These are phyloP conservation scores for Trichomonascus vanleenenianus DNA, from an alignment of 805 yeast genomes.

Conservation along the genomic window DNA sequence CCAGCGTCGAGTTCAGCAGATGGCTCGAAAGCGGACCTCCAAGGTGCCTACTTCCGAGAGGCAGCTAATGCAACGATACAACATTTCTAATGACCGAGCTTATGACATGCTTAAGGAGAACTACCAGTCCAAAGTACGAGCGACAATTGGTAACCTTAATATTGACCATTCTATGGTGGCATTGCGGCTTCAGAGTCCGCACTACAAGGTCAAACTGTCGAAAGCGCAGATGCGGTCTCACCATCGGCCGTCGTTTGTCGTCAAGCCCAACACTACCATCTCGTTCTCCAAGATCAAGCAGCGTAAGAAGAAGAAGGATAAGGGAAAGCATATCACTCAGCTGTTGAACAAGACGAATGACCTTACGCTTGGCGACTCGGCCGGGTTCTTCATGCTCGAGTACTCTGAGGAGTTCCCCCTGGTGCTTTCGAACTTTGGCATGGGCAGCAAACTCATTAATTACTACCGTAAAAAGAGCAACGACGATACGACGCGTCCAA, in stretches of 20 bases:
- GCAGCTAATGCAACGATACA: slow-evolving; percentile 52
- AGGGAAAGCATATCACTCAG: slow-evolving; percentile 72
- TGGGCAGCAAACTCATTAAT: slow-evolving; percentile 90
- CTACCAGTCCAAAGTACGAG: slow-evolving; percentile 84
- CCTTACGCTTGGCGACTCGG: slow-evolving; percentile 76
- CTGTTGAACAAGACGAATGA: slow-evolving; percentile 65
- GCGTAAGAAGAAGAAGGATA: slow-evolving; percentile 84
- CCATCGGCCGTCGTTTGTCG: slow-evolving; percentile 70
- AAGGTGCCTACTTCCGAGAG: slow-evolving; percentile 47
- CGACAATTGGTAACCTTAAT: slow-evolving; percentile 82
- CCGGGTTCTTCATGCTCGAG: slow-evolving; percentile 70
- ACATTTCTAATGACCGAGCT: slow-evolving; percentile 80
- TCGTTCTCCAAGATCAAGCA: slow-evolving; percentile 65
- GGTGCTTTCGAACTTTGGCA: slow-evolving; percentile 81
- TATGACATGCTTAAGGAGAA: slow-evolving; percentile 78
- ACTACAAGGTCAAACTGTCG: slow-evolving; percentile 68
- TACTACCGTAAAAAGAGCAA: slow-evolving; percentile 80
- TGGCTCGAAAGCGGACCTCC: slow-evolving; percentile 9
- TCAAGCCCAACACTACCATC: slow-evolving; percentile 71
- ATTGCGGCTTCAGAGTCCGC: slow-evolving; percentile 77
- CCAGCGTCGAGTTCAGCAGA: background rate
- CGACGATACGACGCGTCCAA: slow-evolving; percentile 81
- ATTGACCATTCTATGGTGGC: slow-evolving; percentile 94
- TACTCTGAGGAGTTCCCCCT: slow-evolving; percentile 86
- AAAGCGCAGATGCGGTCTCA: slow-evolving; percentile 63